Conservation (phyloP, 768 basidiomycete species). For the Naganishia randhawae region DNA sequence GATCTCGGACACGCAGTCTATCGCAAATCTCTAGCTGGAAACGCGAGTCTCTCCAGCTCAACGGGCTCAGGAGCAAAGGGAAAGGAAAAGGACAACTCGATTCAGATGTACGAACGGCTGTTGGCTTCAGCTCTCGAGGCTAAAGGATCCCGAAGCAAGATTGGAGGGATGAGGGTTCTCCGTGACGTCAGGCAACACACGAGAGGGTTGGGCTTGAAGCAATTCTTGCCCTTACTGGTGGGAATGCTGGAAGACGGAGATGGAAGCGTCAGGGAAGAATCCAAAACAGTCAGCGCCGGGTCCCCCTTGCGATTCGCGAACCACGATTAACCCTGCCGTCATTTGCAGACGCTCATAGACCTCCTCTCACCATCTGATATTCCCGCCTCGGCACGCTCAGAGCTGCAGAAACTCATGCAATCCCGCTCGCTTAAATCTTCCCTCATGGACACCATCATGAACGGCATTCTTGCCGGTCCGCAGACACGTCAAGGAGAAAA, state of each 20-base stretch:
- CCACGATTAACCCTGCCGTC: background rate
- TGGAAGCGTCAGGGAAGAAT: conserved; percentile 78
- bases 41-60: background rate
- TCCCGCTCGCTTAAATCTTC: conserved; percentile 75
- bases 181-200: conserved; percentile 19
- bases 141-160: conserved; percentile 42
- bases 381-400: conserved; percentile 79
- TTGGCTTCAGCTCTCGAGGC: conserved; percentile 37
- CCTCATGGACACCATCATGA: conserved; percentile 55
- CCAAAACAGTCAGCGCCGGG: conserved; percentile 53
- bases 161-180: conserved; percentile 43
- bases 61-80: conserved; percentile 32
- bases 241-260: conserved; percentile 86
- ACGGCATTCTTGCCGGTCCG: background rate
- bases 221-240: conserved; percentile 74
- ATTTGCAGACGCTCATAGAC: conserved; percentile 63
- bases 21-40: conserved; percentile 2
- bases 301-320: background rate
- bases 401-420: conserved; percentile 84
- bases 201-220: conserved; percentile 40
- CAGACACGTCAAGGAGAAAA: background rate
- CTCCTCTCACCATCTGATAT: conserved; percentile 80
- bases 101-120: conserved; percentile 38
- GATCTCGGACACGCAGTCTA: conserved; percentile 34
- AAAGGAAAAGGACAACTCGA: conserved; percentile 43